These are phyloP conservation scores for Aethionema arabicum DNA, from an alignment of 345 rosid genomes.

Conservation along the genomic window DNA sequence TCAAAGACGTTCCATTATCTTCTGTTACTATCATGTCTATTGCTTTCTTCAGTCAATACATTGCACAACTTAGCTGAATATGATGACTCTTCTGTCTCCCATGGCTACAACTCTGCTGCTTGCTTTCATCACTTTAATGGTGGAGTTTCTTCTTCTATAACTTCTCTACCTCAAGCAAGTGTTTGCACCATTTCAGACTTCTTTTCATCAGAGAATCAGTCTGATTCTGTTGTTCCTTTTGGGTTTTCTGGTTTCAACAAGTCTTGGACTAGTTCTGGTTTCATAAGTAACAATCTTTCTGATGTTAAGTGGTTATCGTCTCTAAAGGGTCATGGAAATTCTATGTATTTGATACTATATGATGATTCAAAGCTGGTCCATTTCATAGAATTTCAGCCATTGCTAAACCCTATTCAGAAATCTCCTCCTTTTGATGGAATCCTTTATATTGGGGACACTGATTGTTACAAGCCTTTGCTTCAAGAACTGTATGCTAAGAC, in stretches of 20 bases:
- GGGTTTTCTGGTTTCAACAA: constrained; percentile 38
- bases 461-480: constrained; percentile 52
- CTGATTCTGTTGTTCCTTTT: constrained; percentile 32
- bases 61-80: constrained; percentile 44
- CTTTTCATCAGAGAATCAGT: constrained; percentile 47
- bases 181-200: constrained; percentile 51
- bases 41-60: constrained; percentile 48
- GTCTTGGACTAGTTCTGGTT: constrained; percentile 51
- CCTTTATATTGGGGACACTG: constrained; percentile 41
- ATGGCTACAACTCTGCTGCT: constrained; percentile 35
- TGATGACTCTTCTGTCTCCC: constrained; percentile 43
- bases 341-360: constrained; percentile 45
- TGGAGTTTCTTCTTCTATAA: constrained; percentile 32
- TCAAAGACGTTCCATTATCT: constrained; percentile 43
- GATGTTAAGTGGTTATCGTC: constrained; percentile 73
- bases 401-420: constrained; percentile 40
- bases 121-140: constrained; percentile 32
- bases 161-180: constrained; percentile 29
- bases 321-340: constrained; percentile 61
- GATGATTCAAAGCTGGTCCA: constrained; percentile 56
- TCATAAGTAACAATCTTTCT: constrained; percentile 67
- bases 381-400: constrained; percentile 54
- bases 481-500: constrained; percentile 65
- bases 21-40: constrained; percentile 54
- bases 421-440: constrained; percentile 41